Percentiles rank a stretch among this genome's conserved stretches.
Conservation (phyloP, 345 rosid species). For the Populus simonii region DNA sequence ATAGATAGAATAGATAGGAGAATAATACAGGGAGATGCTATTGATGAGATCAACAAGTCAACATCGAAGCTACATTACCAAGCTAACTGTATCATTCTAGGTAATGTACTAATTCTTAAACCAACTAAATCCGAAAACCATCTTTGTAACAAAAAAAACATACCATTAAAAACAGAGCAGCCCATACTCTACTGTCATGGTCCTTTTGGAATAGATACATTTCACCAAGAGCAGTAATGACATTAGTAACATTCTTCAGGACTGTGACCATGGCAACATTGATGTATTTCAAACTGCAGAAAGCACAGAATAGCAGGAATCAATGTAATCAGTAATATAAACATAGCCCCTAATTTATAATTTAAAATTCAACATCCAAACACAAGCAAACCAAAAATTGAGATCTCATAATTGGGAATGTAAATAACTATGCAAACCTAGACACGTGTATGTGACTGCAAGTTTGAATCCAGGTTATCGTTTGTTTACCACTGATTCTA, state of each 20-base stretch:
- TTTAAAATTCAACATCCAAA: neutral
- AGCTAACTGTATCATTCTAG: neutral
- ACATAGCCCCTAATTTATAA: neutral
- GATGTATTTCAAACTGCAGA: slow-evolving; percentile 86
- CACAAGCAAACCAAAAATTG: neutral
- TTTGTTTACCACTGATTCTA: neutral
- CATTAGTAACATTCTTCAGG: slow-evolving; percentile 96
- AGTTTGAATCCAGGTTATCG: neutral
- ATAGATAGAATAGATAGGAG: neutral
- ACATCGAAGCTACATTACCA: neutral
- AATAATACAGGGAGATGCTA: neutral
- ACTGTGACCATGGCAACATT: slow-evolving; percentile 99
- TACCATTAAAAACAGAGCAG: slow-evolving; percentile 97
- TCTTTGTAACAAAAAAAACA: slow-evolving; percentile 11
- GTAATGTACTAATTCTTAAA: neutral
- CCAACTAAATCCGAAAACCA: neutral
- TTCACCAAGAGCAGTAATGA: slow-evolving; percentile 93
- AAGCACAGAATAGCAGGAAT: neutral
- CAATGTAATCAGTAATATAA: neutral
- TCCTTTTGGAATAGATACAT: slow-evolving; percentile 90
- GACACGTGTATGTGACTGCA: neutral
- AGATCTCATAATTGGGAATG: neutral
- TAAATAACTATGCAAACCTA: neutral
- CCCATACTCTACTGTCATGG: slow-evolving; percentile 93
- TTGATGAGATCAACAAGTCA: neutral